Conservation (phyloP, 2,329 filamentous ascomycete genomes). For the Penicillium thymicola region DNA sequence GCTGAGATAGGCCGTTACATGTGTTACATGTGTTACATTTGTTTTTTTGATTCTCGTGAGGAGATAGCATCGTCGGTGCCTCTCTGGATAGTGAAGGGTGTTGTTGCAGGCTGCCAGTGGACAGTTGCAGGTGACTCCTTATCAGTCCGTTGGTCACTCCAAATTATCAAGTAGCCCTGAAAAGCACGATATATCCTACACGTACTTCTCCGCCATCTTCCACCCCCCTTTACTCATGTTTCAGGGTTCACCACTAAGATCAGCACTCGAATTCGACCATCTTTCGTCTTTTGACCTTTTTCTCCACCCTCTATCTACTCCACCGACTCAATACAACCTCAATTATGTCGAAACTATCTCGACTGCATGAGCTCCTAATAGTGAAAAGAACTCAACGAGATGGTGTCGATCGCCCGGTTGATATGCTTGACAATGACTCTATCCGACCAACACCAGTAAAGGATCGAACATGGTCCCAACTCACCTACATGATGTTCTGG, state of each 20-base stretch:
- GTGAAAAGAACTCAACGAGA: slow-evolving; percentile 20
- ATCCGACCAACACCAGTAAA: slow-evolving; percentile 40
- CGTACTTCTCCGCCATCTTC: background rate
- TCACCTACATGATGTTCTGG: slow-evolving; percentile 46
- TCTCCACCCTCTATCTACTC: background rate
- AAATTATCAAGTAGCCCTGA: background rate
- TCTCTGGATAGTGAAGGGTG: background rate
- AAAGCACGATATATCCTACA: background rate
- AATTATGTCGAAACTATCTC: slow-evolving; percentile 1
- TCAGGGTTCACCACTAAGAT: background rate
- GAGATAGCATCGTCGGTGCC: background rate
- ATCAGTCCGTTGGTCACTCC: background rate
- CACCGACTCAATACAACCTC: background rate
- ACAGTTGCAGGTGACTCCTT: background rate
- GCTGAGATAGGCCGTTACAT: background rate
- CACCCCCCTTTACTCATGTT: background rate
- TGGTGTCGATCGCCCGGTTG: slow-evolving; percentile 12
- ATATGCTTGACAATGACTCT: slow-evolving; percentile 41
- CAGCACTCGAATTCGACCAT: background rate
- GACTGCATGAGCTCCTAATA: slow-evolving; percentile 14
- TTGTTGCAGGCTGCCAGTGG: background rate
- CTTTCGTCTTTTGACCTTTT: background rate
- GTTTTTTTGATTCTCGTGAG: background rate
- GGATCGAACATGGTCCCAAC: slow-evolving; percentile 43
- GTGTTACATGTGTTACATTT: background rate